A percentile compares a stretch with the other conserved stretches of the same genome.
Conservation (phyloP, 2,329 filamentous ascomycete species). For the Aureobasidium sp. region DNA sequence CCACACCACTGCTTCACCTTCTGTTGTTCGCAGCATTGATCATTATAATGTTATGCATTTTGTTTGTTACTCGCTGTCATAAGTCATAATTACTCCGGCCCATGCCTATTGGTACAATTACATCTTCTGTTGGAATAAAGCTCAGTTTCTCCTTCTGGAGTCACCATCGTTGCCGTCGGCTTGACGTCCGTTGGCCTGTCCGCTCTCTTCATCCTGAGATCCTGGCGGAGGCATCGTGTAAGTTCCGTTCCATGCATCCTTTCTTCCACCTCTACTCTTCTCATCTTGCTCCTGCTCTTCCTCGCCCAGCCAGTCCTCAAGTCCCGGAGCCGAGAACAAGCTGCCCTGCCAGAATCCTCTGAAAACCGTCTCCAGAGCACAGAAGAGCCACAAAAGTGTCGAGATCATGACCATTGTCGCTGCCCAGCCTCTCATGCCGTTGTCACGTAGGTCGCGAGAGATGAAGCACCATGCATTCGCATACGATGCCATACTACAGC, state of each 20-base stretch:
- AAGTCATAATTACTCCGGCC: neutral
- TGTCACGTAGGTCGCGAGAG: constrained; percentile 21
- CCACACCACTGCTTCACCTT: neutral
- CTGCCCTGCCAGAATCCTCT: constrained; percentile 21
- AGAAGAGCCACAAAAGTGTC: constrained; percentile 22
- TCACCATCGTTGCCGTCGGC: neutral
- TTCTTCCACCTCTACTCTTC: constrained; percentile 12
- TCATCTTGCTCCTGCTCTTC: constrained; percentile 16
- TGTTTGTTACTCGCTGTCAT: neutral
- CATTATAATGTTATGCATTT: neutral
- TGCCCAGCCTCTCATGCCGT: constrained; percentile 23
- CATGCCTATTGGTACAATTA: neutral
- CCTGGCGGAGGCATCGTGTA: constrained; percentile 3
- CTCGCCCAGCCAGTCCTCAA: constrained; percentile 20
- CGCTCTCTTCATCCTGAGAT: constrained; percentile 2
- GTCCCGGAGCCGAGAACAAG: constrained; percentile 21
- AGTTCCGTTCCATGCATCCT: neutral
- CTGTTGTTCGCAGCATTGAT: neutral
- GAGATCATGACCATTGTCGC: constrained; percentile 18
- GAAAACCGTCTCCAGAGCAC: constrained; percentile 20
- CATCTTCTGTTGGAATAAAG: neutral
- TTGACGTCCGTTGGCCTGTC: constrained; percentile 6
- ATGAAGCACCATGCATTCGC: constrained; percentile 20
- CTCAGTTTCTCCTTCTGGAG: constrained; percentile 7
- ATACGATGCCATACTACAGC: constrained; percentile 18